Evolutionary conservation across 2,329 filamentous ascomycete genomes (phyloP).

Genomic region (Exophiala viscosa): DNA sequence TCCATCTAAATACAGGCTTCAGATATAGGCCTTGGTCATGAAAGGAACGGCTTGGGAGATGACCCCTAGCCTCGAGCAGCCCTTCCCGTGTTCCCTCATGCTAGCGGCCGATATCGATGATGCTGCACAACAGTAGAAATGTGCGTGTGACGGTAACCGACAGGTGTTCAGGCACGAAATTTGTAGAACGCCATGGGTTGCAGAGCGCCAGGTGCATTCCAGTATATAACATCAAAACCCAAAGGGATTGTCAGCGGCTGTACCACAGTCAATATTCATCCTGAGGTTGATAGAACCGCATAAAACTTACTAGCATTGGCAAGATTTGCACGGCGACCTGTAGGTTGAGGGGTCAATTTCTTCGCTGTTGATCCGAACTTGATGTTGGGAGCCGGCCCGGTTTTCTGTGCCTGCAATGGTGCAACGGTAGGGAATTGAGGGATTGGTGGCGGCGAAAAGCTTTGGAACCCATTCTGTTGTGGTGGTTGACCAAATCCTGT

Average conservation of each 20-base stretch:
- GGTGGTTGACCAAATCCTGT: conserved; percentile 38
- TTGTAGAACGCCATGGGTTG: neutral
- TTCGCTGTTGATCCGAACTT: conserved; percentile 76
- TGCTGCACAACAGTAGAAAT: too few relatives aligned
- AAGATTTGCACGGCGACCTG: conserved; percentile 84
- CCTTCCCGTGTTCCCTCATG: too few relatives aligned
- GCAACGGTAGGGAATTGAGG: conserved; percentile 56
- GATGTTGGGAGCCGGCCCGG: conserved; percentile 79
- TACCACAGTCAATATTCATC: conserved; percentile 6
- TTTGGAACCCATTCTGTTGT: conserved; percentile 46
- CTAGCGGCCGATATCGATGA: too few relatives aligned
- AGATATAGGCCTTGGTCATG: too few relatives aligned
- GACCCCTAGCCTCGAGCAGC: too few relatives aligned
- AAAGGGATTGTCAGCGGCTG: conserved; percentile 23
- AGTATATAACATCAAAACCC: conserved; percentile 11
- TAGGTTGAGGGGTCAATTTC: conserved; percentile 79
- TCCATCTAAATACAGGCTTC: neutral
- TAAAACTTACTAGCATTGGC: conserved; percentile 85
- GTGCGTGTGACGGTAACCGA: too few relatives aligned
- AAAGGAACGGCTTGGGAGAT: too few relatives aligned
- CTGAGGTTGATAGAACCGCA: conserved; percentile 15
- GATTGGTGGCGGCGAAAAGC: conserved; percentile 52
- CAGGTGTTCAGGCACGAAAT: too few relatives aligned
- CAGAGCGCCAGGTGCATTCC: neutral
- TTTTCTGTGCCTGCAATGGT: conserved; percentile 72